Base-by-base conservation (phyloP, 2,329 filamentous ascomycete genomes). In the Pseudogymnoascus sp. region DNA sequence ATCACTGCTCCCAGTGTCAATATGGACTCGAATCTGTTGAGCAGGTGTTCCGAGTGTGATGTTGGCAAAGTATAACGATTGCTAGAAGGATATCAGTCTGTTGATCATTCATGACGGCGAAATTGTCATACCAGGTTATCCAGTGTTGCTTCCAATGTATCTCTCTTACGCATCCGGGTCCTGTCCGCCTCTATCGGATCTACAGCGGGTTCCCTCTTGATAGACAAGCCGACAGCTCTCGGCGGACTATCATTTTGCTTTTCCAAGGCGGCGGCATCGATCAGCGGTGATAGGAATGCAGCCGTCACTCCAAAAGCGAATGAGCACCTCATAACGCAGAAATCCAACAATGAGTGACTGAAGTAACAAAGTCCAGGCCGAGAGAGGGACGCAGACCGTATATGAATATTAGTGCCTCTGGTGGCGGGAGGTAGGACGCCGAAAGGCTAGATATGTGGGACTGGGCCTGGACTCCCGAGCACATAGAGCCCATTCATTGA, bases 1-100 rank as follows among this genome's bases (percentile, higher is more conserved):
- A 68, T 89, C 86, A 66, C 83, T 87, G 73, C 84, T 87, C 58
- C 86, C 86, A 5, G 86, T 89, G 71, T 89, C 86, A 60, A 89
- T 70, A 66, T 86, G 83, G 63, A 88, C 75, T 15, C 78, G 77
- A 43, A 88, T 66, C 1, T 72, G 66, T 68, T 86, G 83, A 8
- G 80, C 69, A 11, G 86, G 86, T 2, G 84, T 88, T 58, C 86
- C 86, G 57, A 88, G 66, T 5, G 82, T 79, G 57, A 77, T 80
- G 70, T 88, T 87, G 66, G 85, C 77, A 66, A 82, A 85, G 71
- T 88, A 88, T 28, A 88, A 75, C 1, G 82, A 84, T 77, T 82
- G 74, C 80, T 84, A 59, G 4, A 11, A 30, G 33, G 6, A 18
- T 37, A 36, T 73, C 59, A 72, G 68, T 37, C 58, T 66, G 1